Base-by-base conservation (phyloP, 495 filamentous ascomycete genomes). In the Polyplosphaeria fusca region DNA sequence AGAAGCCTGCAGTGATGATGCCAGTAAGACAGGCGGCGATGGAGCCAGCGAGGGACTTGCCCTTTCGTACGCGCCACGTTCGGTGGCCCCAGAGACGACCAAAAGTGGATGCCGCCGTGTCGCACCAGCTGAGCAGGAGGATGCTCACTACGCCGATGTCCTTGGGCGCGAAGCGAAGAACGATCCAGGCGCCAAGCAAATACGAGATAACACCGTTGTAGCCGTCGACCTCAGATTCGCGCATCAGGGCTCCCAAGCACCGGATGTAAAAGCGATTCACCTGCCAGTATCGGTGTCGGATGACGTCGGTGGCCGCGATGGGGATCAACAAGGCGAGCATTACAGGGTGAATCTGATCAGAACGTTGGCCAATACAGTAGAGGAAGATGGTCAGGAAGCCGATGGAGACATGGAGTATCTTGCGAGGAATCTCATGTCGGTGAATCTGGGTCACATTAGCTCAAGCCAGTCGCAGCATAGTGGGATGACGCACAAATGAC, bases 141-240 rank as follows among this genome's bases (percentile, higher is more conserved):
- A 96, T 84, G 20, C 85, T 81, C 76, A 99, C 85, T 7, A 95
- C 83, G 2, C 85, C 89, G n/a, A 97, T 81, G 61, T 99, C 93
- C 70, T 96, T 97, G 23, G 91, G 91, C 69, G 91, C 91, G 71
- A 89, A 91, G 52, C 82, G 78, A 38, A 99, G 79, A 22, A 88
- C 91, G 16, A 82, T 79, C 77, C 89, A 96, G 19, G 91, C 85
- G 13, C 93, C 93, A 11, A 95, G 79, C 4, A 99, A 81, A 66
- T 96, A 99, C 79, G 87, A 96, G 51, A 99, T 91, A 48, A 96
- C 92, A 37, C 93, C 93, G 68, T 99, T 99, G 76, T 86, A 97
- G 28, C 88, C 88, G 14, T 81, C 74, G 49, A 91, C 95, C 72
- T 99, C 93, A 50, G 84, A 88, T 75, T 99, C 93, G 50, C 93